phyloP scores from a whole-genome alignment of 176 grass and related monocot genomes.

The Pontederia crassipes region DNA sequence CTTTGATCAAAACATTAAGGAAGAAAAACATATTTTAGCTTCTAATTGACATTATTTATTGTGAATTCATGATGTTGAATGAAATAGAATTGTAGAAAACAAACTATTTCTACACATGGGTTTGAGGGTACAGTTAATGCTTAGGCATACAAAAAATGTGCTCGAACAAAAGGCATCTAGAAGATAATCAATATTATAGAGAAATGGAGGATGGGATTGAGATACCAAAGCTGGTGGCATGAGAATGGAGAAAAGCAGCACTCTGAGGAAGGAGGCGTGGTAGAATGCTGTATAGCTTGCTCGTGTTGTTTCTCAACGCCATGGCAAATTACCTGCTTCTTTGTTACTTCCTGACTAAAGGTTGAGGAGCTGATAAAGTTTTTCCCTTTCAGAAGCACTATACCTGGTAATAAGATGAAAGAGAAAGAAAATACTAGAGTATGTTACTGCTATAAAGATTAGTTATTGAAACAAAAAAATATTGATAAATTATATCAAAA shows the following conservation, averaged over 20 bases:
- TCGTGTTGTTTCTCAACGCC: neutral
- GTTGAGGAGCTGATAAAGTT: too few relatives aligned
- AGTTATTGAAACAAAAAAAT: too few relatives aligned
- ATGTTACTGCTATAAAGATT: too few relatives aligned
- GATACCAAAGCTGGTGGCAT: constrained; percentile 13
- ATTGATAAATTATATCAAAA: too few relatives aligned
- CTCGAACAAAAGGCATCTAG: neutral
- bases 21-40: too few relatives aligned
- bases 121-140: too few relatives aligned
- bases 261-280: neutral
- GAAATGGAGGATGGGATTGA: neutral
- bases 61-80: neutral
- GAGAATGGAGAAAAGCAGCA: neutral
- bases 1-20: too few relatives aligned
- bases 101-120: neutral
- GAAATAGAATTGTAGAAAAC: neutral
- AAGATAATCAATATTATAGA: neutral
- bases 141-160: neutral
- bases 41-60: too few relatives aligned
- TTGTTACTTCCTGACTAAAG: too few relatives aligned
- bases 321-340: neutral
- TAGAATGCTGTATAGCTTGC: constrained; percentile 3
- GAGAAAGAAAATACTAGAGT: too few relatives aligned
- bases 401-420: too few relatives aligned
- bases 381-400: too few relatives aligned